Evolutionary conservation across 2,329 filamentous ascomycete species (phyloP), one percentile per base, ranked within the genome.

Genomic region (Aspergillus unguis): DNA sequence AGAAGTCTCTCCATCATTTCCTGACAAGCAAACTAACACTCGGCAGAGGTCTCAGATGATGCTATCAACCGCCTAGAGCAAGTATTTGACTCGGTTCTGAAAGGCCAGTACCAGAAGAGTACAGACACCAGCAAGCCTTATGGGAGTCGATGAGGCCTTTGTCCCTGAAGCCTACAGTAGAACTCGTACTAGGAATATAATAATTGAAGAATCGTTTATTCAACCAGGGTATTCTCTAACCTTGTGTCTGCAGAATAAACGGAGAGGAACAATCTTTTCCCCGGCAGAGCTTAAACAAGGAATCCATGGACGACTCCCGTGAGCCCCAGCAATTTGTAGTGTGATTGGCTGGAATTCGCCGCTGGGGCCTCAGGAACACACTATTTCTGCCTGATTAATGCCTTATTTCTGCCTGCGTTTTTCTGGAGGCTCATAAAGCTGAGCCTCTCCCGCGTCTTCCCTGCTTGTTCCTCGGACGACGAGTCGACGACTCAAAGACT

Each of bases 21-120:
- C 5, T 26, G 25, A 9, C 44, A 47, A 25, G 36, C 44, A 8
- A 40, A 43, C 64, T 71, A 55, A 71, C 58, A 44, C 54, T 37
- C 58, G 37, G 53, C 59, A 74, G 71, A 92, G 76, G 85, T 89
- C 58, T 84, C 83, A 11, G 81, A 85, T 1, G 81, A 84, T 60
- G 82, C 86, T 2, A 73, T 91, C 42, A 66, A 72, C 26, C 75
- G 75, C 50, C 67, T 88, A 31, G 79, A 81, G 54, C 71, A 74
- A 45, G 75, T 85, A 4, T 86, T 88, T 62, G 69, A 72, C 41
- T 61, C 56, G 17, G 70, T 67, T 3, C 43, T 72, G 44, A 67
- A 63, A 40, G 69, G 70, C 1, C 54, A 65, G 5, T 69, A 64
- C 49, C 58, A 65, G 44, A 63, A 64, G n/a, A 71, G 63, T 46